Conservation (phyloP, 2,329 filamentous ascomycete genomes). For the Nemania diffusa region DNA sequence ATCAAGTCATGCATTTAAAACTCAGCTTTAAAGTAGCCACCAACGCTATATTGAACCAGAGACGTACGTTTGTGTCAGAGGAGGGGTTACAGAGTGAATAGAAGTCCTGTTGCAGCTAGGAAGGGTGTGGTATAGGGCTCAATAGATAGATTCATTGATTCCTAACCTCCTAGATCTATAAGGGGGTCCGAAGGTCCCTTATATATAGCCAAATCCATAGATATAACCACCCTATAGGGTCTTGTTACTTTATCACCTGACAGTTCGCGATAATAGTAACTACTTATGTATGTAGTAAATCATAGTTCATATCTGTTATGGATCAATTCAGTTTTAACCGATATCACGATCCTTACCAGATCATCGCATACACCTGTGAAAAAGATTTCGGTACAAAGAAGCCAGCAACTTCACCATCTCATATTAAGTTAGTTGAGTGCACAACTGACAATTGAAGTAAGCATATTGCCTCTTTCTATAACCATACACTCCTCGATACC, state of each 20-base stretch:
- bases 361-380: neutral
- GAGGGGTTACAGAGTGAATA: neutral
- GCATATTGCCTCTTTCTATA: neutral
- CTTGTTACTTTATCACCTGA: too few species aligned
- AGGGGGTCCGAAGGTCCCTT: too few species aligned
- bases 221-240: too few species aligned
- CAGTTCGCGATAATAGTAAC: too few species aligned
- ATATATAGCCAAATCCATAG: too few species aligned
- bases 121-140: too few species aligned
- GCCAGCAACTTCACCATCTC: neutral
- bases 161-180: too few species aligned
- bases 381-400: neutral
- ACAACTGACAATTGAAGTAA: neutral
- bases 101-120: too few species aligned
- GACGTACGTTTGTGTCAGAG: neutral
- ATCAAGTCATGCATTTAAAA: neutral
- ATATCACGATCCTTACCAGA: neutral
- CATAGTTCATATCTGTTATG: neutral
- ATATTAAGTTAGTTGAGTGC: neutral
- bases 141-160: too few species aligned
- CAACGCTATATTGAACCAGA: neutral
- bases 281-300: neutral
- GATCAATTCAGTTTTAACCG: neutral
- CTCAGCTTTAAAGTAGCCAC: neutral
- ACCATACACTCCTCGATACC: neutral